Base-by-base conservation (phyloP, 768 basidiomycete species). In the Cystobasidium ongulense region DNA sequence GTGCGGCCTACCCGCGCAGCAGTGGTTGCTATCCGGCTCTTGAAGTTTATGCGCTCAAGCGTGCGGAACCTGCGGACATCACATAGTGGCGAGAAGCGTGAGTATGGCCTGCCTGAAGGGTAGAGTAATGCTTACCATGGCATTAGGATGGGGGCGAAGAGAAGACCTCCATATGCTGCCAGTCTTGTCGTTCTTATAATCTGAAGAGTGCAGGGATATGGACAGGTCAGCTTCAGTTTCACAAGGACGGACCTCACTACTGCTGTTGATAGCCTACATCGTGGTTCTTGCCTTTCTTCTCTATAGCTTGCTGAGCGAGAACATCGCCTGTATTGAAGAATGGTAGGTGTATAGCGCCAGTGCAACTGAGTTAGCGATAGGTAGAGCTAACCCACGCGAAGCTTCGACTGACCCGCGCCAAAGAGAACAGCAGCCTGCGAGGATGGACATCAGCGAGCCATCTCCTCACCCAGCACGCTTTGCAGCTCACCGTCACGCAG, bases 261-360 rank as follows among this genome's bases (percentile, higher is more conserved):
- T n/a, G n/a, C 43, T 46, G 43, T 46, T n/a, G 29, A 54, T n/a
- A n/a, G 64, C 72, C 70, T 54, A 83, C 82, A 78, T 96, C 92
- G 78, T 95, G 92, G 1, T 87, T 80, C 67, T 78, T 83, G 5
- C 91, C 90, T 76, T 83, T 86, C 78, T 83, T 84, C 79, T 94
- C 93, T 23, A 94, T 85, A 0, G 82, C 85, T 81, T 95, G 93
- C 81, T 96, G 92, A 0, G 92, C 92, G 52, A 94, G 85, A 0
- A 92, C 77, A 79, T 92, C 91, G 54, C 68, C 68, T 71, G 68
- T 35, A 25, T 11, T 41, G 57, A 25, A 23, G 11, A 27, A 33
- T 11, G 13, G n/a, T 13, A 46, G 13, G 43, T n/a, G 27, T 13
- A 29, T 35, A 11, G 29, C 11, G 25, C 29, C 4, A 31, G 57